Conservation (phyloP, 2,329 filamentous ascomycete species). For the Dothidotthia symphoricarpi region DNA sequence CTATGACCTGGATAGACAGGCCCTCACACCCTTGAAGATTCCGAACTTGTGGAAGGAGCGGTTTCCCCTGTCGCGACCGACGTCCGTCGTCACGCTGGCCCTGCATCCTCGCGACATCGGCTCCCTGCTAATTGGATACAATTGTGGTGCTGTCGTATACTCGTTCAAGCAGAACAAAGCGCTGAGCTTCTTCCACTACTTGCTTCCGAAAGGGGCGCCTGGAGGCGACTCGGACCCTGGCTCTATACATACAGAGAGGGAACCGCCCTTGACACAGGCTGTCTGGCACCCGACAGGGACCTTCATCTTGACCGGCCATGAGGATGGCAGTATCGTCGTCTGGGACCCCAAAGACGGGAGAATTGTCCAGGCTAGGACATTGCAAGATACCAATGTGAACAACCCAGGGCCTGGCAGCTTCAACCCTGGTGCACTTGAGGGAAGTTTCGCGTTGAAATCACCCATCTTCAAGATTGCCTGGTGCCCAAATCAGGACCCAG, state of each 20-base stretch:
- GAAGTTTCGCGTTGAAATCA: conserved; percentile 62
- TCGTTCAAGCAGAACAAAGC: conserved; percentile 90
- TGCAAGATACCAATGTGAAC: conserved; percentile 72
- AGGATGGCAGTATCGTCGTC: conserved; percentile 87
- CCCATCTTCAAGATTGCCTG: conserved; percentile 79
- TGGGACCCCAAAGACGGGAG: conserved; percentile 92
- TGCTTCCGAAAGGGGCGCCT: conserved; percentile 75
- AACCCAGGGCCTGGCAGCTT: conserved; percentile 55
- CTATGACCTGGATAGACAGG: conserved; percentile 87
- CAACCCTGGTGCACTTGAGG: conserved; percentile 46
- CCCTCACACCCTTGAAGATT: conserved; percentile 73
- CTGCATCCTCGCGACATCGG: conserved; percentile 92
- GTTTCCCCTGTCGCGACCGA: conserved; percentile 64
- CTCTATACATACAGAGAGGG: conserved; percentile 61
- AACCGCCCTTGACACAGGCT: conserved; percentile 75
- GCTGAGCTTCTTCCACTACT: conserved; percentile 77
- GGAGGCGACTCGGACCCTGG: conserved; percentile 70
- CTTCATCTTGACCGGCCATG: conserved; percentile 81
- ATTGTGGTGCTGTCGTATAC: conserved; percentile 82
- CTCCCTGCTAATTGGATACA: conserved; percentile 86
- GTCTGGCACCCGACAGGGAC: conserved; percentile 94
- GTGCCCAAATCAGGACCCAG: conserved; percentile 92
- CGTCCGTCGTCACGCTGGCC: conserved; percentile 71
- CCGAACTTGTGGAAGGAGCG: conserved; percentile 81
- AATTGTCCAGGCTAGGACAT: conserved; percentile 76